A percentile compares a stretch with the other conserved stretches of the same genome.
Conservation (phyloP, 345 rosid genomes). For the Aquilaria malaccensis region DNA sequence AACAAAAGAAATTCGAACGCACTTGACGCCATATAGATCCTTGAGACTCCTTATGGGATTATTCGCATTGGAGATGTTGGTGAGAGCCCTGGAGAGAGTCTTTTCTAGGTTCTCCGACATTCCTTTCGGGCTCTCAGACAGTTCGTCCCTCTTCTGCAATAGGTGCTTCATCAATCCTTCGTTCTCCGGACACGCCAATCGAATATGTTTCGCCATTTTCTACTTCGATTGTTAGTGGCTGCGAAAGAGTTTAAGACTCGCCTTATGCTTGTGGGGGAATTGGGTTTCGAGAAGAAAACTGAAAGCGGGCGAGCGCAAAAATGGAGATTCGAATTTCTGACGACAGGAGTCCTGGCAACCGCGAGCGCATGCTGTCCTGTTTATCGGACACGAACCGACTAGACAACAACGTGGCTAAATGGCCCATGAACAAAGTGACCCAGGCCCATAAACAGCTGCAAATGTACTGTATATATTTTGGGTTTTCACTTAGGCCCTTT, state of each 20-base stretch:
- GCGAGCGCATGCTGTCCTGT: too few relatives aligned
- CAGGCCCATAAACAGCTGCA: background rate
- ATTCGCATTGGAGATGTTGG: conserved; percentile 43
- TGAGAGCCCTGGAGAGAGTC: conserved; percentile 56
- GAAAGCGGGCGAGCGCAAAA: background rate
- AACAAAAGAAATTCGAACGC: conserved; percentile 14
- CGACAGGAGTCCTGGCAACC: too few relatives aligned
- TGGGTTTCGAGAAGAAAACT: background rate
- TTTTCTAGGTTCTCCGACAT: conserved; percentile 52
- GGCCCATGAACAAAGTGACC: conserved; percentile 18
- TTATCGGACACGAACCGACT: too few relatives aligned
- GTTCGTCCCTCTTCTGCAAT: conserved; percentile 61
- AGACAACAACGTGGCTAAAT: background rate
- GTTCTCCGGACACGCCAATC: conserved; percentile 51
- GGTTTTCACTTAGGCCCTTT: too few relatives aligned
- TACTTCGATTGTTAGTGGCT: background rate
- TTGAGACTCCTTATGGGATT: conserved; percentile 56
- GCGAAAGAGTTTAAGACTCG: background rate
- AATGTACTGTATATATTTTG: too few relatives aligned
- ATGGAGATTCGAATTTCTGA: too few relatives aligned
- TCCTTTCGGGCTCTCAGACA: conserved; percentile 61
- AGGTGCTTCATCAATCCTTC: conserved; percentile 49
- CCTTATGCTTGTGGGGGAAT: background rate
- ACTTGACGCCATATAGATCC: conserved; percentile 74
- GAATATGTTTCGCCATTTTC: conserved; percentile 45